A percentile compares a stretch with the other conserved stretches of the same genome.
Conservation (phyloP, 2,329 filamentous ascomycete species). For the Phaeosphaeria sp. region DNA sequence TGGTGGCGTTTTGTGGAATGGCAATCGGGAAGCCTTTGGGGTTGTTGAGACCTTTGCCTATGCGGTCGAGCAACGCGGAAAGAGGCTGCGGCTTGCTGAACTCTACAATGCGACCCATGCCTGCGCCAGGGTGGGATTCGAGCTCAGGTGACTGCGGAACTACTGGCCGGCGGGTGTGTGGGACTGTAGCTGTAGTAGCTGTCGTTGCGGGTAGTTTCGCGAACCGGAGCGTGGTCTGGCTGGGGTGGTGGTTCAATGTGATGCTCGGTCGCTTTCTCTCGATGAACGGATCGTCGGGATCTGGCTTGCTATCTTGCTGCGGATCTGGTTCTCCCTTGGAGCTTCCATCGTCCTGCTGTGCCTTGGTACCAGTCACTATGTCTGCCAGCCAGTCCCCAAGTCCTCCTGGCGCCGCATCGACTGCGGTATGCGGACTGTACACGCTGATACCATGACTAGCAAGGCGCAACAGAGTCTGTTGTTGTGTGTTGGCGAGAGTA, state of each 20-base stretch:
- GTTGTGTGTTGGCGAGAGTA: constrained; percentile 83
- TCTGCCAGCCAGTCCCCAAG: constrained; percentile 95
- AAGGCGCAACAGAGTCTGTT: constrained; percentile 81
- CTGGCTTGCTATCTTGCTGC: constrained; percentile 12
- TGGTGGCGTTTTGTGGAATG: constrained; percentile 64
- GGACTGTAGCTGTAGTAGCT: constrained; percentile 19
- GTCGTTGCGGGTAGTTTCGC: constrained; percentile 29
- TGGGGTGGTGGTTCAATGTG: constrained; percentile 57
- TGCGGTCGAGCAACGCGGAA: constrained; percentile 65
- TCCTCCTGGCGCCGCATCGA: constrained; percentile 84
- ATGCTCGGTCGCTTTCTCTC: constrained; percentile 50
- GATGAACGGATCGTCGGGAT: constrained; percentile 46
- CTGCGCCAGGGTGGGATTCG: constrained; percentile 56
- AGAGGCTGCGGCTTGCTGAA: constrained; percentile 62
- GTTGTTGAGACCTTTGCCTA: constrained; percentile 68
- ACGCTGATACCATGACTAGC: constrained; percentile 89
- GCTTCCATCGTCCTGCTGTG: constrained; percentile 11
- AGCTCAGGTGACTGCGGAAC: constrained; percentile 53
- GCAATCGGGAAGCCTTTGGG: constrained; percentile 70
- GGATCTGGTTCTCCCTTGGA: constrained; percentile 12
- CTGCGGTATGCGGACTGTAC: constrained; percentile 93
- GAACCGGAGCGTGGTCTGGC: constrained; percentile 48
- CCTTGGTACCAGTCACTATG: constrained; percentile 70
- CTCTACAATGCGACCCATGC: constrained; percentile 67
- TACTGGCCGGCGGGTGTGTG: constrained; percentile 62